Percentiles rank a stretch among this genome's conserved stretches.
Evolutionary conservation across 169 alveolate genomes (phyloP).

Genomic region (Sarcocystis neurona): DNA sequence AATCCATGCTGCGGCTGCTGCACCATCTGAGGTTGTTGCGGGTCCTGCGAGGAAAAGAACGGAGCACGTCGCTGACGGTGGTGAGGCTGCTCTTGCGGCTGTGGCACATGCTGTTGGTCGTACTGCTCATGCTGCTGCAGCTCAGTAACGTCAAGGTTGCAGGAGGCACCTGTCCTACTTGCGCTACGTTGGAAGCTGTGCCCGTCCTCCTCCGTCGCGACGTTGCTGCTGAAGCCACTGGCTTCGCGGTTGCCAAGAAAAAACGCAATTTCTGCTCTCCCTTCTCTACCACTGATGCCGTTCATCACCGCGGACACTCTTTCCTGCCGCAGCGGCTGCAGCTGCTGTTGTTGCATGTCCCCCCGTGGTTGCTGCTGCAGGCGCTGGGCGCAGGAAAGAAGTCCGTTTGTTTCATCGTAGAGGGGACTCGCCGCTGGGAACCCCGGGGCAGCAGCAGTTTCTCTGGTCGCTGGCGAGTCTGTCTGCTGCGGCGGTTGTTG

Average conservation of each 20-base stretch:
- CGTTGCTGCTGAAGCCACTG: not conserved
- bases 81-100: not conserved
- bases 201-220: not conserved
- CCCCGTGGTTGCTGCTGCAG: not conserved
- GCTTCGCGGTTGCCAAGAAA: not conserved
- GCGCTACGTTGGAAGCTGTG: not conserved
- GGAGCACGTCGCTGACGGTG: not conserved
- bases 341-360: not conserved
- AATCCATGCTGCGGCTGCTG: too few relatives aligned
- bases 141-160: not conserved
- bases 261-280: not conserved
- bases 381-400: not conserved
- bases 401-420: not conserved
- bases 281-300: not conserved
- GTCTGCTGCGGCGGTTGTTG: too few relatives aligned
- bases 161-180: not conserved
- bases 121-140: not conserved
- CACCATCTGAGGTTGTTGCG: too few relatives aligned
- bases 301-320: not conserved
- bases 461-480: too few relatives aligned
- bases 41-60: too few relatives aligned
- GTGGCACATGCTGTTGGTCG: not conserved
- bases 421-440: not conserved
- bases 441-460: not conserved
- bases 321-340: too few relatives aligned